Evolutionary conservation across 2,329 filamentous ascomycete genomes (phyloP), one percentile per base, ranked within the genome.

Genomic region (Arthrinium phaeospermum): DNA sequence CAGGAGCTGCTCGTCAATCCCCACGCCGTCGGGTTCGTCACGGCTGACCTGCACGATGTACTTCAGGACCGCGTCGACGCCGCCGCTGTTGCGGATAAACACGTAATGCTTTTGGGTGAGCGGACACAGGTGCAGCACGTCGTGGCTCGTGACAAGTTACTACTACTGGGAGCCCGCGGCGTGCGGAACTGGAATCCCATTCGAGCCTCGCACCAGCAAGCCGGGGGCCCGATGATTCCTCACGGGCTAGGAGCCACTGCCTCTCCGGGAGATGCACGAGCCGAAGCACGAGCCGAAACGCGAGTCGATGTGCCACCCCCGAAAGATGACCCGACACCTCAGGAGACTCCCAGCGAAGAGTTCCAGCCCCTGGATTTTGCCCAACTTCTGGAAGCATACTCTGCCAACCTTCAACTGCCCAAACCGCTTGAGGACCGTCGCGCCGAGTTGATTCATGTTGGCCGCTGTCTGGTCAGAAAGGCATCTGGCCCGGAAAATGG

Each of bases 41-140:
- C 78, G 13, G 75, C 73, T 2, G 73, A 77, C 14, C 67, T 73
- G 53, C 53, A 75, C 14, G 72, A 80, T 4, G 74, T 79, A 30
- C 75, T 80, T 19, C 53, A 57, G 19, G 77, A 73, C 30, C 24
- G 70, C 14, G n/a, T 77, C 19, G 74, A 77, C 30, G 27, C 71
- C 22, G 72, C 71, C 8, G 44, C 70, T 2, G 71, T 81, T 30
- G 69, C 68, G 34, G 75, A 73, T 19, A 81, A 78, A 68, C 78
- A 81, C 70, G 79, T 80, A 67, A 81, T 80, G 79, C 74, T 81
- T 0, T 69, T 75, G 1, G 79, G 79, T 13, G 75, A 75, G n/a
- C 71, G 78, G 7, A 77, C 76, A 34, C 73, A 70, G n/a, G 73
- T 73, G 47, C 76, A 77, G 67, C 80, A 80, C 67, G 74, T 76